Evolutionary conservation across 495 filamentous ascomycete species (phyloP), one percentile per base, ranked within the genome.

Genomic region (Hypoxylon fragiforme): DNA sequence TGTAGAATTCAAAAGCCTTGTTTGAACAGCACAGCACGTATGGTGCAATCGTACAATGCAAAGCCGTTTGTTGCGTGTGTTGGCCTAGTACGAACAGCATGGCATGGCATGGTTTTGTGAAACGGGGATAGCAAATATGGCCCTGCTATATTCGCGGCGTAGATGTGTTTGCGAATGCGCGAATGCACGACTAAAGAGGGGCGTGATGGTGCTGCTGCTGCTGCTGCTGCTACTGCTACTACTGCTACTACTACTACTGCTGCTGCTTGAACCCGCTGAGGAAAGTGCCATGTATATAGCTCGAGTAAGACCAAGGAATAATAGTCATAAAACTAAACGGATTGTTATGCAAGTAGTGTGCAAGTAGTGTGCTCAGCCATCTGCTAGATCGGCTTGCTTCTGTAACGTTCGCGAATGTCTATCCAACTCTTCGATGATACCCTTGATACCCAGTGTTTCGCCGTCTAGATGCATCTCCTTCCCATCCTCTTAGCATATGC

Each of bases 361-460:
- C 7, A 51, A 5, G 45, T 40, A 15, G 28, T n/a, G 42, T 49
- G 34, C 49, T 73, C 58, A 67, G 39, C 45, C 86, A 26, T 81
- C 83, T 58, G 83, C 78, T 69, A 99, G 68, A 58, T 92, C 91
- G 54, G 89, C 86, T 73, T 91, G 83, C 62, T 95, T 82, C 57
- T 87, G 83, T 66, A 99, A 70, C 30, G 73, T 70, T 41, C 95
- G 78, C 34, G 90, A 95, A 77, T 97, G 88, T 47, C 95, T 81
- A 67, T 96, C 88, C 31, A 96, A 84, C 72, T 97, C 90, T 70
- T 91, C 90, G 26, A 89, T 76, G 2, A 97, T 81, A 66, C 92
- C 90, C 45, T 89, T 89, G 61, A 97, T 91, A 63, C 85, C 86
- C 71, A 96, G 73, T 62, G 85, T 84, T 51, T 90, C 85, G 54